Percentiles rank a stretch among this genome's conserved stretches.
Conservation (phyloP, 2,329 filamentous ascomycete genomes). For the Allantophomopsis cytisporea region DNA sequence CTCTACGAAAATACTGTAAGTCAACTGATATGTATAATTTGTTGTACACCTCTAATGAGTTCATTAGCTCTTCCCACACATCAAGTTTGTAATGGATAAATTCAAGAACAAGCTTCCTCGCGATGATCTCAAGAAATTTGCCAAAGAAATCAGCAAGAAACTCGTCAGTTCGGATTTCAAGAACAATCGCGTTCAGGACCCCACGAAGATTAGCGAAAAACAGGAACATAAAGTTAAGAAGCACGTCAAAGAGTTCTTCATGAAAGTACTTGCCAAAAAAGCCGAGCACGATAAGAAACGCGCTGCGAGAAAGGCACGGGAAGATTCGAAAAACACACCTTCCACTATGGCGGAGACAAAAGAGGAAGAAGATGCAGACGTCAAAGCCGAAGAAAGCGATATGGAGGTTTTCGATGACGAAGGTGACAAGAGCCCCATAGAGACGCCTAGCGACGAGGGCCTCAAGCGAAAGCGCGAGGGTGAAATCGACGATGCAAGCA, state of each 20-base stretch:
- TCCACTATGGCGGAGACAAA: constrained; percentile 1
- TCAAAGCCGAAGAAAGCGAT: constrained; percentile 13
- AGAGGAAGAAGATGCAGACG: constrained; percentile 23
- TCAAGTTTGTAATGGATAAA: constrained; percentile 77
- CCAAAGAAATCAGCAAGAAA: constrained; percentile 67
- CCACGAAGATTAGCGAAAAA: constrained; percentile 61
- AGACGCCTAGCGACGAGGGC: constrained; percentile 3
- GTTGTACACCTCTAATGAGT: constrained; percentile 6
- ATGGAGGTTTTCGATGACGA: constrained; percentile 24
- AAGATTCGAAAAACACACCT: constrained; percentile 11
- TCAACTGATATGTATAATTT: constrained; percentile 6
- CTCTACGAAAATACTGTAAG: constrained; percentile 87
- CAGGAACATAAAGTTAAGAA: constrained; percentile 73
- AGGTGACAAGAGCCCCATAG: constrained; percentile 18
- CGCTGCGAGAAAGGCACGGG: constrained; percentile 26
- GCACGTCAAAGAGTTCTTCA: constrained; percentile 74
- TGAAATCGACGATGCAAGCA: constrained; percentile 16
- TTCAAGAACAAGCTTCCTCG: constrained; percentile 79
- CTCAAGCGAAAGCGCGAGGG: constrained; percentile 53
- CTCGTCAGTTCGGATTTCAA: constrained; percentile 88
- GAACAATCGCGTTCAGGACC: constrained; percentile 72
- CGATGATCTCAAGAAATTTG: constrained; percentile 53
- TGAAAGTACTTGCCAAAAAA: constrained; percentile 72
- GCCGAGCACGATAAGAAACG: constrained; percentile 55
- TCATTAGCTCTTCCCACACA: constrained; percentile 62